Percentiles rank a stretch among this genome's conserved stretches.
phyloP scores from a whole-genome alignment of 371 early-diverging fungal genomes.

The Saksenaea oblongispora region DNA sequence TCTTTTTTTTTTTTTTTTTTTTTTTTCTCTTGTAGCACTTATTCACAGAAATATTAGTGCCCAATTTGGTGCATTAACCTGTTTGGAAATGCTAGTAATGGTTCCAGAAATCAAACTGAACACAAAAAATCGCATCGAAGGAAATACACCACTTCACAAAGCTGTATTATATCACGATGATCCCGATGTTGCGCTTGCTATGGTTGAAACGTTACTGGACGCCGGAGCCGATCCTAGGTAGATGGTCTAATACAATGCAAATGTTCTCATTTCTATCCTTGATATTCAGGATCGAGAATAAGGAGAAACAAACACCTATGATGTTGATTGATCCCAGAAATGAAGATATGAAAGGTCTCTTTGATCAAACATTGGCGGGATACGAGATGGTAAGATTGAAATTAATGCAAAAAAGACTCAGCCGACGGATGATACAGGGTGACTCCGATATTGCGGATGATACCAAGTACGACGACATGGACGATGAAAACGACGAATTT shows the following conservation, averaged over 20 bases:
- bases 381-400: constrained; percentile 16
- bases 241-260: neutral
- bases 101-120: constrained; percentile 51
- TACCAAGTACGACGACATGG: neutral
- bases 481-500: neutral
- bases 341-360: constrained; percentile 21
- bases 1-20: too few species aligned
- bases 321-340: constrained; percentile 15
- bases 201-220: constrained; percentile 53
- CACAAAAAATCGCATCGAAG: constrained; percentile 46
- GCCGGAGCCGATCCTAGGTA: constrained; percentile 61
- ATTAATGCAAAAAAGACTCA: neutral
- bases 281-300: constrained; percentile 13
- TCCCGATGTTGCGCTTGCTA: constrained; percentile 52
- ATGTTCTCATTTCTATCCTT: neutral
- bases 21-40: neutral
- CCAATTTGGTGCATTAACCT: constrained; percentile 55
- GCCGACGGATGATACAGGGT: constrained; percentile 3
- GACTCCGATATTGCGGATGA: constrained; percentile 18
- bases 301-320: constrained; percentile 9
- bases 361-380: constrained; percentile 17
- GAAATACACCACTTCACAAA: constrained; percentile 68
- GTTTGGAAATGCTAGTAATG: constrained; percentile 54
- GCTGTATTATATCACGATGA: constrained; percentile 59
- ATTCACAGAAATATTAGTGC: constrained; percentile 39